Percentiles rank a stretch among this genome's conserved stretches.
Evolutionary conservation across 2,329 filamentous ascomycete species (phyloP).

Genomic region (Cercospora sojina): DNA sequence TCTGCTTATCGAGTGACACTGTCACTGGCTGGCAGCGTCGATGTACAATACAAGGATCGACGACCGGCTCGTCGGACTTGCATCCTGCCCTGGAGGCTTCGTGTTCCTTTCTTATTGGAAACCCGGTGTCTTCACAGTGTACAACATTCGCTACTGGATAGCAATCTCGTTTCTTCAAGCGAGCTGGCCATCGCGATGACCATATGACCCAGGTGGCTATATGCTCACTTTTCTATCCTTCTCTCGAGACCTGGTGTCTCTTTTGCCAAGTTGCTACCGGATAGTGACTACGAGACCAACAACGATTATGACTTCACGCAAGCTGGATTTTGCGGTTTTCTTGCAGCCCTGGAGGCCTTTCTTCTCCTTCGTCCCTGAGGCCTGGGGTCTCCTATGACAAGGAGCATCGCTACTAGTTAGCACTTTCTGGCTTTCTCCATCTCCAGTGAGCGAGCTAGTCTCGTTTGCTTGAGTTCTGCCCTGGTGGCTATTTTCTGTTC

Average conservation of each 20-base stretch:
- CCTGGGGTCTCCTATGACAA: not conserved
- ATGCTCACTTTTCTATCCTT: not conserved
- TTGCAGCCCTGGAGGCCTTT: not conserved
- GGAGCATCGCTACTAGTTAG: not conserved
- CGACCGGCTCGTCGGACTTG: not conserved
- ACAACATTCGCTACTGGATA: not conserved
- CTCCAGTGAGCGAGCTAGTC: not conserved
- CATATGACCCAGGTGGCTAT: not conserved
- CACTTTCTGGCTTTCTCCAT: not conserved
- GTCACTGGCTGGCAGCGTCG: not conserved
- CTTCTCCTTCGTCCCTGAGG: not conserved
- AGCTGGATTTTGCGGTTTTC: not conserved
- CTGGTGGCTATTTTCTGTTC: not conserved
- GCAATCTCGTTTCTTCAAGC: not conserved
- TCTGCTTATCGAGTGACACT: not conserved
- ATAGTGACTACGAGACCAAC: not conserved
- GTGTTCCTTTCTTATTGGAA: not conserved
- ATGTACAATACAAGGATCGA: not conserved
- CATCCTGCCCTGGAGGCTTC: not conserved
- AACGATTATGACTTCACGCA: not conserved
- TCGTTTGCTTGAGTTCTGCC: not conserved
- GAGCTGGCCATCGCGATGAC: not conserved
- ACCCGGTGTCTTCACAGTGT: not conserved
- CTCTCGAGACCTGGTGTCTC: conserved; percentile 1
- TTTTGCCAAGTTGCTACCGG: not conserved